Conservation (phyloP, 257 asterid species). For the Salvia rosmarinus region DNA sequence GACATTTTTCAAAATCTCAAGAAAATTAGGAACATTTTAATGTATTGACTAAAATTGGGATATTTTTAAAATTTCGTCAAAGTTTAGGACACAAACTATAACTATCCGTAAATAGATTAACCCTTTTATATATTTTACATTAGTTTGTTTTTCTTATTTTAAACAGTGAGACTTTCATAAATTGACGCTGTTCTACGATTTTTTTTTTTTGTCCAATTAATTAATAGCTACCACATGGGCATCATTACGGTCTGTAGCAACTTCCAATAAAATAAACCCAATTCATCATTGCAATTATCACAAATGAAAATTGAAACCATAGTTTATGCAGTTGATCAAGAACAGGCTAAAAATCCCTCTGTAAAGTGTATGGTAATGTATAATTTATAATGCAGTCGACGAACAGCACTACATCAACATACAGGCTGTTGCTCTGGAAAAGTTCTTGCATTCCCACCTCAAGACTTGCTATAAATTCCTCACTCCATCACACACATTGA, state of each 20-base stretch:
- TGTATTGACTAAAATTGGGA: too few species aligned
- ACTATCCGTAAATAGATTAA: too few species aligned
- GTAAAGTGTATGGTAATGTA: background rate
- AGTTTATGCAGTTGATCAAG: background rate
- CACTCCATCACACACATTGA: background rate
- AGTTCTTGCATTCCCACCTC: background rate
- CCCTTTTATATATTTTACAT: too few species aligned
- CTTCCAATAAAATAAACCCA: background rate
- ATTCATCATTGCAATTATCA: slow-evolving; percentile 15
- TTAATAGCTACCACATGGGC: slow-evolving; percentile 12
- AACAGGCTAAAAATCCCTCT: background rate
- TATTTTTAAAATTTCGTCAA: too few species aligned
- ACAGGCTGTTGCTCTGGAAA: slow-evolving; percentile 8
- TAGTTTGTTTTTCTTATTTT: too few species aligned
- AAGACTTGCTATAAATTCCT: slow-evolving; percentile 2
- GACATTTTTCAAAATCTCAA: too few species aligned
- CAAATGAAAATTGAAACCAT: background rate
- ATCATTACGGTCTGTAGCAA: background rate
- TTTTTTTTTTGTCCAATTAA: too few species aligned
- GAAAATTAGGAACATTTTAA: too few species aligned
- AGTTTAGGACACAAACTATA: too few species aligned
- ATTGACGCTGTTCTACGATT: too few species aligned
- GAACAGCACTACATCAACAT: background rate
- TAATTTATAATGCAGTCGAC: background rate
- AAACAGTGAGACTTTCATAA: too few species aligned